Percentiles rank a stretch among this genome's conserved stretches.
phyloP scores from a whole-genome alignment of 2,329 filamentous ascomycete genomes.

The Penicillium sp. region DNA sequence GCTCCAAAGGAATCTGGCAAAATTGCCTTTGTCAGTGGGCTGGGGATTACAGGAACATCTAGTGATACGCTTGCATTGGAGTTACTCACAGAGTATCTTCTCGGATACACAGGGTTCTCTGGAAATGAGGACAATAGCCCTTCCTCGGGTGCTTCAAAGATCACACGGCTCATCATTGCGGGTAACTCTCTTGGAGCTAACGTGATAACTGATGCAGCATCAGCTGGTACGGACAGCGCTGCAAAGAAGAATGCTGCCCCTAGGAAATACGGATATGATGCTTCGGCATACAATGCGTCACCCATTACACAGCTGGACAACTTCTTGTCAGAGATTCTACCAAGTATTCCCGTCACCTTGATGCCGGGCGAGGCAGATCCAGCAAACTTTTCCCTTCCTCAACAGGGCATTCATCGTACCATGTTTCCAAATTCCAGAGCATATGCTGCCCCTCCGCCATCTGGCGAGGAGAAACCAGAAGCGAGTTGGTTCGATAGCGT shows the following conservation, averaged over 20 bases:
- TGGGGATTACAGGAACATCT: slow-evolving; percentile 75
- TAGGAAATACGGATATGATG: slow-evolving; percentile 95
- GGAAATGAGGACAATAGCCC: slow-evolving; percentile 51
- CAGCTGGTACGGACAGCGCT: slow-evolving; percentile 39
- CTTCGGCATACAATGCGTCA: slow-evolving; percentile 78
- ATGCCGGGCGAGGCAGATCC: slow-evolving; percentile 83
- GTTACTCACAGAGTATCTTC: slow-evolving; percentile 80
- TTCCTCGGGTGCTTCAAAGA: slow-evolving; percentile 48
- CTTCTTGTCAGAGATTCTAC: slow-evolving; percentile 77
- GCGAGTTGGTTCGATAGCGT: slow-evolving; percentile 80
- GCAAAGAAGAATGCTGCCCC: slow-evolving; percentile 49
- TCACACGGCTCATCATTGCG: slow-evolving; percentile 84
- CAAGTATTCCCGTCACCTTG: slow-evolving; percentile 82
- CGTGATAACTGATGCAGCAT: slow-evolving; percentile 32
- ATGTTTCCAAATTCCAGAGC: slow-evolving; percentile 78
- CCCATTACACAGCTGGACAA: slow-evolving; percentile 81
- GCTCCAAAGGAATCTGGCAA: slow-evolving; percentile 54
- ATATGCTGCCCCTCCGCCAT: slow-evolving; percentile 53
- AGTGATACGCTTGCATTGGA: slow-evolving; percentile 73
- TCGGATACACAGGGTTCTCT: slow-evolving; percentile 70
- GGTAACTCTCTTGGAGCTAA: slow-evolving; percentile 73
- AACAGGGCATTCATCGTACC: slow-evolving; percentile 88
- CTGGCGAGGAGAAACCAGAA: slow-evolving; percentile 40
- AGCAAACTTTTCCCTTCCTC: slow-evolving; percentile 83
- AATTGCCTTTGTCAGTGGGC: slow-evolving; percentile 84